These are phyloP conservation scores for Phytophthora nicotianae DNA, from an alignment of 352 stramenopile genomes.

Conservation along the genomic window DNA sequence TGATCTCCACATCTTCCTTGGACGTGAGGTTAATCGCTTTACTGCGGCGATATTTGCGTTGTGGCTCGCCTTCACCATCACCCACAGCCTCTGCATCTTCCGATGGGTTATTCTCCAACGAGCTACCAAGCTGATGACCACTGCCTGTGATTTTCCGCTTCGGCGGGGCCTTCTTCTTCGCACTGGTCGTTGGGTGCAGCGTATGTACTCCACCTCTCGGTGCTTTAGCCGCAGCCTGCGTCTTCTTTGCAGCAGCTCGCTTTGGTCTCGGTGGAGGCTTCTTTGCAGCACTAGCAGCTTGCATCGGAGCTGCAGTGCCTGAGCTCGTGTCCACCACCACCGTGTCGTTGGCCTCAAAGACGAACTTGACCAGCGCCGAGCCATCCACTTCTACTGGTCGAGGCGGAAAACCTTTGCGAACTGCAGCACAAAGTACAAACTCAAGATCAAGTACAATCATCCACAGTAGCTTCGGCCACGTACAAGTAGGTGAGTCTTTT, in stretches of 20 bases:
- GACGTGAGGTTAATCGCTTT: conserved; percentile 67
- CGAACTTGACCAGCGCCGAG: conserved; percentile 47
- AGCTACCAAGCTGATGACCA: conserved; percentile 62
- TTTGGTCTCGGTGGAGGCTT: conserved; percentile 15
- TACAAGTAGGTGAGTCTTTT: conserved; percentile 57
- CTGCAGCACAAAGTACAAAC: conserved; percentile 30
- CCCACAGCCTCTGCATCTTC: conserved; percentile 1
- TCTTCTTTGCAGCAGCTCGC: conserved; percentile 33
- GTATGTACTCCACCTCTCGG: conserved; percentile 53
- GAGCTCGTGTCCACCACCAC: conserved; percentile 54
- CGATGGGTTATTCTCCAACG: conserved; percentile 36
- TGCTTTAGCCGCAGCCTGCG: conserved; percentile 12
- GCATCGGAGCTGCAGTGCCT: conserved; percentile 6
- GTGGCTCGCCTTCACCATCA: conserved; percentile 31
- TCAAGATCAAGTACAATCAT: neutral
- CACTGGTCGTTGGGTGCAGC: conserved; percentile 31
- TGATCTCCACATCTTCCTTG: conserved; percentile 78
- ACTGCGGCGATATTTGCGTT: conserved; percentile 59
- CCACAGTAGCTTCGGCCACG: conserved; percentile 7
- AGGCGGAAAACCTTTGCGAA: conserved; percentile 74
- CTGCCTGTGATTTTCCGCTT: conserved; percentile 54
- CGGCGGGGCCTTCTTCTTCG: conserved; percentile 29
- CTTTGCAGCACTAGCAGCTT: conserved; percentile 15
- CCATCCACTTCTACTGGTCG: conserved; percentile 40
- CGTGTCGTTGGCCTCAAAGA: conserved; percentile 72